Conservation (phyloP, 257 asterid species). For the Solanum pinnatisectum region DNA sequence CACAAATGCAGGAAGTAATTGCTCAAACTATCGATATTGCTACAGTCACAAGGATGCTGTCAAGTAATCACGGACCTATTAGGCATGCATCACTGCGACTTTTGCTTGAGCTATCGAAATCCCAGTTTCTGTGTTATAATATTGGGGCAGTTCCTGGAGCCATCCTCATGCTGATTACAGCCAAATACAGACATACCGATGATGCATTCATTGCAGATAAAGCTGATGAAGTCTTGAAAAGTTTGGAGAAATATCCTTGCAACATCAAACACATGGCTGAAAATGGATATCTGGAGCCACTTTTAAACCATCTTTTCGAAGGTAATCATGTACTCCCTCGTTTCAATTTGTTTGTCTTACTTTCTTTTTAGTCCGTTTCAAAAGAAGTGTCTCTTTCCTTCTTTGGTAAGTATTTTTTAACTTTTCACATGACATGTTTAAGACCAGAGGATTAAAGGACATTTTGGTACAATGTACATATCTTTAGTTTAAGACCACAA, state of each 20-base stretch:
- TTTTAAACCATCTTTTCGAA: conserved; percentile 46
- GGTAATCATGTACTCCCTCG: conserved; percentile 19
- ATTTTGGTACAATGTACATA: not conserved
- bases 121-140: conserved; percentile 24
- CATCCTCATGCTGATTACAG: conserved; percentile 57
- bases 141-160: conserved; percentile 59
- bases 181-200: conserved; percentile 35
- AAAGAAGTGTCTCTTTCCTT: not conserved
- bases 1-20: conserved; percentile 37
- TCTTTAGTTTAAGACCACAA: not conserved
- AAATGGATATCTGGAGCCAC: conserved; percentile 69
- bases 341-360: not conserved
- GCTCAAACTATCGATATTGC: conserved; percentile 36
- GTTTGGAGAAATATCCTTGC: conserved; percentile 44
- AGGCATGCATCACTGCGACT: conserved; percentile 51
- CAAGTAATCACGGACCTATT: conserved; percentile 46
- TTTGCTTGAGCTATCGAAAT: conserved; percentile 47
- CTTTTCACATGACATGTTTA: not conserved
- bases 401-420: not conserved
- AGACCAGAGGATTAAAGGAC: not conserved
- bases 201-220: conserved; percentile 49
- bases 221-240: conserved; percentile 48
- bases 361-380: not conserved
- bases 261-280: conserved; percentile 86
- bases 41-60: conserved; percentile 44